A percentile compares a stretch with the other conserved stretches of the same genome.
phyloP scores from a whole-genome alignment of 1,284 basidiomycete species.

The Phellopilus nigrolimitatus region DNA sequence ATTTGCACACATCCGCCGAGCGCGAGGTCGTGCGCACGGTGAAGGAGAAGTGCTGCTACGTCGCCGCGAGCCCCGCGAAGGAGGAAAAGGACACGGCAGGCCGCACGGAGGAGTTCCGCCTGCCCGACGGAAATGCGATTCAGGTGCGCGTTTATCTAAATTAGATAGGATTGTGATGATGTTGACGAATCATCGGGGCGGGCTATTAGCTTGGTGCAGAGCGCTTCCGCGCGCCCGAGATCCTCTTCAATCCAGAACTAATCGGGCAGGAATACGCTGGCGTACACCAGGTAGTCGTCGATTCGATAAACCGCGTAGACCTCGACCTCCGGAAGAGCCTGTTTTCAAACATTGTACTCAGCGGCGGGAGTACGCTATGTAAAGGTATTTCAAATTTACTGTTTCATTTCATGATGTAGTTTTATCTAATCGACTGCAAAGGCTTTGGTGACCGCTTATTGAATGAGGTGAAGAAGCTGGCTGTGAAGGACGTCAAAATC shows the following conservation, averaged over 20 bases:
- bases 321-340: slow-evolving; percentile 91
- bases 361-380: slow-evolving; percentile 93
- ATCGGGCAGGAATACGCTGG: slow-evolving; percentile 96
- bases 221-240: slow-evolving; percentile 95
- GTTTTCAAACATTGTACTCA: slow-evolving; percentile 95
- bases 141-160: slow-evolving; percentile 41
- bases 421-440: slow-evolving; percentile 30
- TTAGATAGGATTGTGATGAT: background rate
- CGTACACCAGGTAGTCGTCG: slow-evolving; percentile 92
- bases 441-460: slow-evolving; percentile 95
- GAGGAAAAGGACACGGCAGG: slow-evolving; percentile 85
- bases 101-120: slow-evolving; percentile 82
- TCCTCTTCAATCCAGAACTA: slow-evolving; percentile 96
- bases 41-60: slow-evolving; percentile 97
- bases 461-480: slow-evolving; percentile 93
- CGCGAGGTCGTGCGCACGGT: slow-evolving; percentile 96
- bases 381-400: slow-evolving; percentile 54
- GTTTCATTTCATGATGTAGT: background rate
- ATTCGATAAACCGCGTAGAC: slow-evolving; percentile 83
- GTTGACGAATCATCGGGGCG: background rate
- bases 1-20: slow-evolving; percentile 95
- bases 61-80: slow-evolving; percentile 86
- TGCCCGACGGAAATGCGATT: slow-evolving; percentile 94
- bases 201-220: slow-evolving; percentile 79
- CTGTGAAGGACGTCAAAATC: slow-evolving; percentile 97